Percentiles rank a stretch among this genome's conserved stretches.
Evolutionary conservation across 1,139 yeast species (phyloP).

Genomic region (Candida pseudoviswanathii): DNA sequence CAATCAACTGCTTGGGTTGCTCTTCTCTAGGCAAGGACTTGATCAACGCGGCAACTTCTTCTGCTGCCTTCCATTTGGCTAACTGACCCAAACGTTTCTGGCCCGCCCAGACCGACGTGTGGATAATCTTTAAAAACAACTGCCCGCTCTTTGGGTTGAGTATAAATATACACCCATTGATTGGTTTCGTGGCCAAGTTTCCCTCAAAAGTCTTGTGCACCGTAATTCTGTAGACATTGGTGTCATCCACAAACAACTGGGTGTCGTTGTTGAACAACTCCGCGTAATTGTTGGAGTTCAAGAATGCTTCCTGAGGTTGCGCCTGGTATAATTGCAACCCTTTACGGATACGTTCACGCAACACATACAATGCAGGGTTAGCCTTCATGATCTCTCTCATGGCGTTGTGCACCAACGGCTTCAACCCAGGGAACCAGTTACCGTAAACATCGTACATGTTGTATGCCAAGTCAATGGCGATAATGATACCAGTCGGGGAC

Average conservation of each 20-base stretch:
- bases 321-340: conserved; percentile 93
- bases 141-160: conserved; percentile 91
- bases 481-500: conserved; percentile 87
- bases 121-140: conserved; percentile 83
- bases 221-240: conserved; percentile 91
- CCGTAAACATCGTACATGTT: conserved; percentile 97
- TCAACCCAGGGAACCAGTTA: conserved; percentile 95
- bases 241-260: conserved; percentile 86
- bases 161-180: conserved; percentile 91
- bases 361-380: conserved; percentile 88
- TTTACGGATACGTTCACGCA: conserved; percentile 91
- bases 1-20: conserved; percentile 91
- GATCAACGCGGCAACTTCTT: conserved; percentile 90
- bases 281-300: conserved; percentile 86
- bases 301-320: conserved; percentile 89
- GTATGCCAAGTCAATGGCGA: conserved; percentile 92
- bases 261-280: conserved; percentile 85
- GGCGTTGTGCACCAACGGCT: conserved; percentile 86
- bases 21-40: conserved; percentile 91
- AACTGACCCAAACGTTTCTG: conserved; percentile 92
- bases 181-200: conserved; percentile 86
- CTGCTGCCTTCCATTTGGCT: conserved; percentile 98
- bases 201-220: conserved; percentile 94
- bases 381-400: conserved; percentile 94
- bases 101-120: conserved; percentile 96